Percentiles rank a stretch among this genome's conserved stretches.
These are phyloP conservation scores for Triticum dicoccoides DNA, from an alignment of 176 grass and related monocot genomes.

Conservation along the genomic window DNA sequence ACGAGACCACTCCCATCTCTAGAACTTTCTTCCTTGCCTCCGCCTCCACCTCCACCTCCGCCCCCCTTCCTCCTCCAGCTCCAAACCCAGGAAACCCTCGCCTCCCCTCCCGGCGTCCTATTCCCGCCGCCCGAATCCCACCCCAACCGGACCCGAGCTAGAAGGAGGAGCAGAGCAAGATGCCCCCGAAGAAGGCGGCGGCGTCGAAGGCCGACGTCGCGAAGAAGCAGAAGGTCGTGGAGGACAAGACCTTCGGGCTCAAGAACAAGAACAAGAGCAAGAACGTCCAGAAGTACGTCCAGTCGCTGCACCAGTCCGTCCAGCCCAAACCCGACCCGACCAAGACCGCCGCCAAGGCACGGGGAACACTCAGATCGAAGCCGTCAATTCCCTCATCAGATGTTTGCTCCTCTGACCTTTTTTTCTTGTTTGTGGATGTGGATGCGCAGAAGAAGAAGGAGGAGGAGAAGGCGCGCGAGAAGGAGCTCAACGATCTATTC, in stretches of 20 bases:
- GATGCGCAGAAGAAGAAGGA: slow-evolving; percentile 97
- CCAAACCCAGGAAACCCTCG: slow-evolving; percentile 51
- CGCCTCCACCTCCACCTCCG: slow-evolving; percentile 41
- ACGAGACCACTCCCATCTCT: slow-evolving; percentile 33
- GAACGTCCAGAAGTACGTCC: slow-evolving; percentile 99
- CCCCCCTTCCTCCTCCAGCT: slow-evolving; percentile 33
- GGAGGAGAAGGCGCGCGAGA: slow-evolving; percentile 86
- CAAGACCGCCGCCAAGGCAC: slow-evolving; percentile 79
- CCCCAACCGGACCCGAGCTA: neutral
- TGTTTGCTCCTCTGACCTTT: slow-evolving; percentile 17
- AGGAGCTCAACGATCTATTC: slow-evolving; percentile 99
- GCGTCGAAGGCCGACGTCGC: slow-evolving; percentile 74
- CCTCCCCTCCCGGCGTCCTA: slow-evolving; percentile 1
- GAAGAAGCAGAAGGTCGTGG: slow-evolving; percentile 98
- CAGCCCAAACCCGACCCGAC: slow-evolving; percentile 74
- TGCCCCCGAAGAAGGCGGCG: slow-evolving; percentile 85
- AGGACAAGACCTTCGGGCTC: slow-evolving; percentile 99
- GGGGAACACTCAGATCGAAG: slow-evolving; percentile 29
- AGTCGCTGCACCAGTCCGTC: slow-evolving; percentile 64
- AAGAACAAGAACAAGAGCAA: slow-evolving; percentile 99
- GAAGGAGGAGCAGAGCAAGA: slow-evolving; percentile 29
- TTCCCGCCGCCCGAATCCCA: slow-evolving; percentile 4
- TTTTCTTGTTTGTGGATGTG: neutral
- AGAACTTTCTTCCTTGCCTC: slow-evolving; percentile 42
- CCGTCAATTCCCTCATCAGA: neutral